phyloP scores from a whole-genome alignment of 1,284 basidiomycete genomes.

The Ganoderma sp. region DNA sequence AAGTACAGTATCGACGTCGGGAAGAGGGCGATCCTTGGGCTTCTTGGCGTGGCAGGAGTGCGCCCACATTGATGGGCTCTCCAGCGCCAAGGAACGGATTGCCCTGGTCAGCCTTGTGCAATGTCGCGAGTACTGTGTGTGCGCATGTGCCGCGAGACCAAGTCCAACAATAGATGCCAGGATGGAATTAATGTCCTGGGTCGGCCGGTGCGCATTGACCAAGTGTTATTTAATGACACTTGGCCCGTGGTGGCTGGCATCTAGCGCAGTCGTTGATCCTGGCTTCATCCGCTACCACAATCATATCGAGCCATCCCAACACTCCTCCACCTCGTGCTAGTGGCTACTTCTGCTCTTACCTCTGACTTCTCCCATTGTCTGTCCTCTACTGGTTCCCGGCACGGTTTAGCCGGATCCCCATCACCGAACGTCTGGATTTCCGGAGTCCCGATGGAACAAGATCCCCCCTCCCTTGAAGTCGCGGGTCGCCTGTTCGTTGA shows the following conservation, averaged over 20 bases:
- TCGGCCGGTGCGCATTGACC: not conserved
- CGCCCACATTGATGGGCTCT: not conserved
- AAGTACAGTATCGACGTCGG: not conserved
- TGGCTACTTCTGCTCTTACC: not conserved
- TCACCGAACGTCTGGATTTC: slow-evolving; percentile 9
- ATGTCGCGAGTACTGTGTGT: too few species aligned
- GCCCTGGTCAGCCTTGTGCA: too few species aligned
- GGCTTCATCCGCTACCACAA: slow-evolving; percentile 4
- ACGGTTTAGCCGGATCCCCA: not conserved
- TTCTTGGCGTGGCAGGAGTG: too few species aligned
- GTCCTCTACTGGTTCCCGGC: not conserved
- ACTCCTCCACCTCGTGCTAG: not conserved
- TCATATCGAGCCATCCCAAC: not conserved
- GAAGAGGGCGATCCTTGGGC: not conserved
- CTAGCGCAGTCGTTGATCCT: not conserved
- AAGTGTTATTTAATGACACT: not conserved
- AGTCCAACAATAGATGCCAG: not conserved
- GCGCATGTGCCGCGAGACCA: too few species aligned
- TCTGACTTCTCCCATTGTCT: not conserved
- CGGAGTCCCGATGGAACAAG: slow-evolving; percentile 8
- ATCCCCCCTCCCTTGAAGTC: slow-evolving; percentile 17
- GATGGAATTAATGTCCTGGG: not conserved
- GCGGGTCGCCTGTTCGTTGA: slow-evolving; percentile 28
- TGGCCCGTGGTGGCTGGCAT: not conserved
- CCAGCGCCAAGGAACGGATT: not conserved